These are phyloP conservation scores for Raphanus raphanistrum DNA, from an alignment of 345 rosid species.

Conservation along the genomic window DNA sequence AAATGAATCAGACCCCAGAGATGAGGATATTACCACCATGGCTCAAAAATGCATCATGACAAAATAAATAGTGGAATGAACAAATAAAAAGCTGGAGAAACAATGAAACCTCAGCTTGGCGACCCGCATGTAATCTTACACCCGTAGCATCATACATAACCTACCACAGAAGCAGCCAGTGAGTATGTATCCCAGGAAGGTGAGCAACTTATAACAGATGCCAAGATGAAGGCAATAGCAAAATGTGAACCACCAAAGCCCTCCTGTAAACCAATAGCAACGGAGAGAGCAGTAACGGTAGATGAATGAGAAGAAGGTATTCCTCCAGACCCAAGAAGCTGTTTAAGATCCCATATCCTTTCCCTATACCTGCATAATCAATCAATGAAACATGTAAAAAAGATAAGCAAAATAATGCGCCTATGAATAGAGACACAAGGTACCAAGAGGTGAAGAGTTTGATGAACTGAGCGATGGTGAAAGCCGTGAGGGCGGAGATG, in stretches of 20 bases:
- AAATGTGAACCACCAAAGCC: slow-evolving; percentile 72
- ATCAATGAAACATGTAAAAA: neutral
- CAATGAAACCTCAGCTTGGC: slow-evolving; percentile 55
- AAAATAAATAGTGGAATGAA: neutral
- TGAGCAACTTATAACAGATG: slow-evolving; percentile 35
- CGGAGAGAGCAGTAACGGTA: slow-evolving; percentile 73
- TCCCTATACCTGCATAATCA: slow-evolving; percentile 60
- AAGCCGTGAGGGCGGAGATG: slow-evolving; percentile 56
- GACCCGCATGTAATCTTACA: slow-evolving; percentile 80
- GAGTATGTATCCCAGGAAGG: too few species aligned
- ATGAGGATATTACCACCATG: neutral
- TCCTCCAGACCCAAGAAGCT: slow-evolving; percentile 86
- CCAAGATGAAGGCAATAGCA: slow-evolving; percentile 55
- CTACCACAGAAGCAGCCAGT: too few species aligned
- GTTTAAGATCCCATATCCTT: slow-evolving; percentile 71
- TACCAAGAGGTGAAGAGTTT: slow-evolving; percentile 84
- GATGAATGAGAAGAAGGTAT: slow-evolving; percentile 97
- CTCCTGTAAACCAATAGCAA: slow-evolving; percentile 65
- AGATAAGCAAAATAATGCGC: neutral
- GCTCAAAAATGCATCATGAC: neutral
- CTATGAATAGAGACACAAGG: neutral
- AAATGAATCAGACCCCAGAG: neutral
- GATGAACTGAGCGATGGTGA: slow-evolving; percentile 64
- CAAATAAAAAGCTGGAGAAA: neutral
- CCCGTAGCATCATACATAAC: slow-evolving; percentile 96